These are phyloP conservation scores for Akanthomyces uredinophilus DNA, from an alignment of 2,329 filamentous ascomycete species.

Conservation along the genomic window DNA sequence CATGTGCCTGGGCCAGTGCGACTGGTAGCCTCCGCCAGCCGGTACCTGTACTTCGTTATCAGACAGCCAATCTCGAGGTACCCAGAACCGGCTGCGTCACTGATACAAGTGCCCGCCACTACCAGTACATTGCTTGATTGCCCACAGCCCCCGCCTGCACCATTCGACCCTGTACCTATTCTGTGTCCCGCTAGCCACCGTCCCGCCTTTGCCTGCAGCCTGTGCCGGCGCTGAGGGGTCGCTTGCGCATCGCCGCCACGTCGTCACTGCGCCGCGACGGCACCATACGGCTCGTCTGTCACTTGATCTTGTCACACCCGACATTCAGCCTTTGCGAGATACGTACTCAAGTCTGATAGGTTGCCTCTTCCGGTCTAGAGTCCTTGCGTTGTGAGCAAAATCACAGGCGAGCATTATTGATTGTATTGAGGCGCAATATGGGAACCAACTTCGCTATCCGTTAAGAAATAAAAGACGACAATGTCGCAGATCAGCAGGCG, in stretches of 20 bases:
- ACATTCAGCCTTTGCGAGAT: not conserved
- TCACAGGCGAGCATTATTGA: too few species aligned
- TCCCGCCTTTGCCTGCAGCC: not conserved
- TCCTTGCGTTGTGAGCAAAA: too few species aligned
- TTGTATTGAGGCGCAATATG: too few species aligned
- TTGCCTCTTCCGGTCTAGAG: not conserved
- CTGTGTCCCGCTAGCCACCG: too few species aligned
- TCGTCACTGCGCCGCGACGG: not conserved
- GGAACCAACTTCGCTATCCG: too few species aligned
- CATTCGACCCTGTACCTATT: too few species aligned
- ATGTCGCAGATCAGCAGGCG: too few species aligned
- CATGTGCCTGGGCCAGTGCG: constrained; percentile 9
- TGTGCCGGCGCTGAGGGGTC: not conserved
- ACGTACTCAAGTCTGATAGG: too few species aligned
- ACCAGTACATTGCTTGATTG: too few species aligned
- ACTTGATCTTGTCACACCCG: constrained; percentile 1
- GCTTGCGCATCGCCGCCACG: not conserved
- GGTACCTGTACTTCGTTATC: not conserved
- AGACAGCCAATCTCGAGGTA: not conserved
- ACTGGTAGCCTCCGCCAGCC: not conserved
- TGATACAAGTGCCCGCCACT: not conserved
- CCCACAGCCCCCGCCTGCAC: too few species aligned
- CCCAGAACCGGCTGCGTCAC: not conserved
- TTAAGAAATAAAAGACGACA: too few species aligned
- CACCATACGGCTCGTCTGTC: not conserved